phyloP scores from a whole-genome alignment of 805 yeast genomes.

The Kuraishia capsulata region DNA sequence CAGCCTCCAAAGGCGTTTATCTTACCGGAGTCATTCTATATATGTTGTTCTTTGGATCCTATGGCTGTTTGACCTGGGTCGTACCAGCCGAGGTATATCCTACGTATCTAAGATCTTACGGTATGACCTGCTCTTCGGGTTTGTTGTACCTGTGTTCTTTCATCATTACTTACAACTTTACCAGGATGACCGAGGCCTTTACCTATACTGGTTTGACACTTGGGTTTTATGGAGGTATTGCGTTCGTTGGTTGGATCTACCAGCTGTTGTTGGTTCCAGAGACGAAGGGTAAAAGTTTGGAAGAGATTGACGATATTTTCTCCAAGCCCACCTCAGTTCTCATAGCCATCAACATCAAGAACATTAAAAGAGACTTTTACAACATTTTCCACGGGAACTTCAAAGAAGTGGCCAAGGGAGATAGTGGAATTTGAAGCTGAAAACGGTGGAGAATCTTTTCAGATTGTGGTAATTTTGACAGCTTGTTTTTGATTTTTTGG shows the following conservation, averaged over 20 bases:
- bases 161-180: slow-evolving; percentile 57
- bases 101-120: slow-evolving; percentile 48
- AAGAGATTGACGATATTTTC: slow-evolving; percentile 55
- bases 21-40: slow-evolving; percentile 54
- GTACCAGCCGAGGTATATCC: slow-evolving; percentile 59
- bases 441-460: too few relatives aligned
- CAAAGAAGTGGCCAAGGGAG: slow-evolving; percentile 6
- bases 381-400: slow-evolving; percentile 11
- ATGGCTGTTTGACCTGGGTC: slow-evolving; percentile 62
- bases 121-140: slow-evolving; percentile 54
- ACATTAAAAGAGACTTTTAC: slow-evolving; percentile 10
- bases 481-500: too few relatives aligned
- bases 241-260: slow-evolving; percentile 45
- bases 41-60: slow-evolving; percentile 59
- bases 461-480: too few relatives aligned
- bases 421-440: too few relatives aligned
- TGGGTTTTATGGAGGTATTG: slow-evolving; percentile 64
- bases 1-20: slow-evolving; percentile 50
- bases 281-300: slow-evolving; percentile 54
- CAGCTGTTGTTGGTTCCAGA: slow-evolving; percentile 52
- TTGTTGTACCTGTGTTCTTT: slow-evolving; percentile 53
- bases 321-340: slow-evolving; percentile 32
- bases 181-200: slow-evolving; percentile 44
- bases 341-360: slow-evolving; percentile 24
- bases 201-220: slow-evolving; percentile 53